A percentile compares a stretch with the other conserved stretches of the same genome.
phyloP scores from a whole-genome alignment of 352 stramenopile genomes.

The Pythium myriotylum region DNA sequence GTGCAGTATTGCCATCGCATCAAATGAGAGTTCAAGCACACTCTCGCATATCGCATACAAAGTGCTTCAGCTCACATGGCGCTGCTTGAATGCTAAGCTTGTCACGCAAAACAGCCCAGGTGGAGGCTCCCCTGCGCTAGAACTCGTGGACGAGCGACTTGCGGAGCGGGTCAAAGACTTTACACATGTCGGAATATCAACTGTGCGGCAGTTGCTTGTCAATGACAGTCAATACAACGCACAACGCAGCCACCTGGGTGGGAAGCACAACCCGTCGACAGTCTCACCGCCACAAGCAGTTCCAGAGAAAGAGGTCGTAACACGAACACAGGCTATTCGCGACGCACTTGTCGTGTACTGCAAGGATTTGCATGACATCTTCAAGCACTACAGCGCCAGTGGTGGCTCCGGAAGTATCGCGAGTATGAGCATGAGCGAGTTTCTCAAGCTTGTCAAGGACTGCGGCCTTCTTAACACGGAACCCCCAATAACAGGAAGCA shows the following conservation, averaged over 20 bases:
- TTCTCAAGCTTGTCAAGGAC: conserved; percentile 74
- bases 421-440: conserved; percentile 74
- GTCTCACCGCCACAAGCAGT: conserved; percentile 31
- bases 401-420: conserved; percentile 63
- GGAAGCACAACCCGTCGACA: conserved; percentile 18
- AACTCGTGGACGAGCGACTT: conserved; percentile 65
- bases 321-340: conserved; percentile 51
- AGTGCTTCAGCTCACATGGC: conserved; percentile 66
- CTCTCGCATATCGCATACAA: conserved; percentile 74
- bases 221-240: conserved; percentile 37
- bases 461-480: conserved; percentile 7
- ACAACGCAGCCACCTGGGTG: neutral
- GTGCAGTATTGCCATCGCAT: conserved; percentile 57
- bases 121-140: conserved; percentile 21
- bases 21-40: conserved; percentile 72
- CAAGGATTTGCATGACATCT: conserved; percentile 82
- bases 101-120: conserved; percentile 30
- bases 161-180: conserved; percentile 72
- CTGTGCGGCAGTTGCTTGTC: conserved; percentile 63
- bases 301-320: conserved; percentile 60
- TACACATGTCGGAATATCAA: conserved; percentile 41
- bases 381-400: conserved; percentile 83
- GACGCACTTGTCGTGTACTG: conserved; percentile 58
- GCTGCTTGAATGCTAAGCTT: conserved; percentile 41
- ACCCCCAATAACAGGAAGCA: neutral